A percentile compares a stretch with the other conserved stretches of the same genome.
phyloP scores from a whole-genome alignment of 2,329 filamentous ascomycete genomes.

The Coniochaeta sp. region DNA sequence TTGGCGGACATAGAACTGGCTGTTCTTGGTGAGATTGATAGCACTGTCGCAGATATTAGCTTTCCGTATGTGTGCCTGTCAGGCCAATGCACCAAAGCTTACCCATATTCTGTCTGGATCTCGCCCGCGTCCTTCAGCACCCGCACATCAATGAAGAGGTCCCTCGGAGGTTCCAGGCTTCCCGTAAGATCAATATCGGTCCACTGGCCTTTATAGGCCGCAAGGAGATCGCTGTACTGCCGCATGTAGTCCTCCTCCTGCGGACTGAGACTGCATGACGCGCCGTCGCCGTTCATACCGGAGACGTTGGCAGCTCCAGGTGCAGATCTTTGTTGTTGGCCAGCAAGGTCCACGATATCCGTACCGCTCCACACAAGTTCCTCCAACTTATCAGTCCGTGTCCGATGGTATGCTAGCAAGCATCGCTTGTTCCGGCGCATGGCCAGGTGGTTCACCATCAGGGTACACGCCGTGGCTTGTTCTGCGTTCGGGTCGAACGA shows the following conservation, averaged over 20 bases:
- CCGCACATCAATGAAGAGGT: conserved; percentile 93
- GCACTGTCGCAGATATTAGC: conserved; percentile 47
- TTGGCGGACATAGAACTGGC: conserved; percentile 93
- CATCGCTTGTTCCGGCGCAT: conserved; percentile 97
- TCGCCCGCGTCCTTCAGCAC: conserved; percentile 96
- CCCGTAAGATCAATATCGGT: conserved; percentile 95
- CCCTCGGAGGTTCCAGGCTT: conserved; percentile 85
- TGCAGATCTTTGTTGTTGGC: conserved; percentile 34
- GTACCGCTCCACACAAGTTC: conserved; percentile 87
- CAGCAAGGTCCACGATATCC: conserved; percentile 68
- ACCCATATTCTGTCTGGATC: conserved; percentile 99
- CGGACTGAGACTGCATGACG: conserved; percentile 75
- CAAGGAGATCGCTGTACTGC: conserved; percentile 83
- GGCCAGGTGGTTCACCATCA: conserved; percentile 88
- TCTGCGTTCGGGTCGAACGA: conserved; percentile 80
- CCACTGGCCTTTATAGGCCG: conserved; percentile 98
- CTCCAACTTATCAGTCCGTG: conserved; percentile 84
- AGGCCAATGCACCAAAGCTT: conserved; percentile 24
- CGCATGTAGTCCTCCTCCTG: conserved; percentile 96
- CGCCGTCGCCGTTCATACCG: conserved; percentile 36
- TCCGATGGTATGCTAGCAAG: conserved; percentile 86
- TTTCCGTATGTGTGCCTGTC: neutral
- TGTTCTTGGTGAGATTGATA: conserved; percentile 95
- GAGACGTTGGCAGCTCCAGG: conserved; percentile 20
- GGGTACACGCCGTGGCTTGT: conserved; percentile 75